Evolutionary conservation across 2,329 filamentous ascomycete species (phyloP).

Genomic region (Penicillium sp.): DNA sequence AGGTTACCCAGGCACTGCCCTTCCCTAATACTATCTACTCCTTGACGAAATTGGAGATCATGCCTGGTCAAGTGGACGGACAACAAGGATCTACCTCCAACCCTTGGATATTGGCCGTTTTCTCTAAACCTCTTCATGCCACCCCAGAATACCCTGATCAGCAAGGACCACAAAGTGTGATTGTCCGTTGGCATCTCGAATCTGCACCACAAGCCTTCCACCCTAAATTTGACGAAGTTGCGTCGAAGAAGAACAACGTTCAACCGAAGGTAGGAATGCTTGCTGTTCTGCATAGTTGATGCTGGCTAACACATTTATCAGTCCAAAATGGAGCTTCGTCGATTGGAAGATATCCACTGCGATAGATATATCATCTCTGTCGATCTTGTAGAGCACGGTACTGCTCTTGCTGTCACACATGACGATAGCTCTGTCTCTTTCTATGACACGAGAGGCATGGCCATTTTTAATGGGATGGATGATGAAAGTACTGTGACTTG

Average conservation of each 20-base stretch:
- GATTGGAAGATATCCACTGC: constrained; percentile 68
- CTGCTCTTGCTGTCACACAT: constrained; percentile 71
- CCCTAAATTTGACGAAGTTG: constrained; percentile 76
- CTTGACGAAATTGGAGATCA: constrained; percentile 74
- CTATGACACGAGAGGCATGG: constrained; percentile 74
- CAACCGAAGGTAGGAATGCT: constrained; percentile 38
- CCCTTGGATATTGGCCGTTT: constrained; percentile 73
- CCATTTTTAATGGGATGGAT: constrained; percentile 66
- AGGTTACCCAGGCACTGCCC: constrained; percentile 26
- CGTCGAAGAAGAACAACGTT: constrained; percentile 64
- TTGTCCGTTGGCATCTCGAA: constrained; percentile 80
- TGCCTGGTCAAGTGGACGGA: constrained; percentile 68
- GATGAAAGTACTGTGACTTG: constrained; percentile 70
- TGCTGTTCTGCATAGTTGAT: constrained; percentile 9
- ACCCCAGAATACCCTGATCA: constrained; percentile 60
- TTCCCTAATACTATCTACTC: constrained; percentile 53
- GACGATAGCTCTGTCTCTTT: constrained; percentile 83
- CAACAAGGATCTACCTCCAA: constrained; percentile 58
- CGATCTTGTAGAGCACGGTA: constrained; percentile 71
- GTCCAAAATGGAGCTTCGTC: constrained; percentile 60
- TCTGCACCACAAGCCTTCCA: constrained; percentile 71
- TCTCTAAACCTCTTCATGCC: constrained; percentile 63
- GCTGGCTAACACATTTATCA: constrained; percentile 31
- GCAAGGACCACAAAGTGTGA: constrained; percentile 70
- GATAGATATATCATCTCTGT: constrained; percentile 74